Conservation (phyloP, 2,329 filamentous ascomycete species). For the Aspergillus ibericus region DNA sequence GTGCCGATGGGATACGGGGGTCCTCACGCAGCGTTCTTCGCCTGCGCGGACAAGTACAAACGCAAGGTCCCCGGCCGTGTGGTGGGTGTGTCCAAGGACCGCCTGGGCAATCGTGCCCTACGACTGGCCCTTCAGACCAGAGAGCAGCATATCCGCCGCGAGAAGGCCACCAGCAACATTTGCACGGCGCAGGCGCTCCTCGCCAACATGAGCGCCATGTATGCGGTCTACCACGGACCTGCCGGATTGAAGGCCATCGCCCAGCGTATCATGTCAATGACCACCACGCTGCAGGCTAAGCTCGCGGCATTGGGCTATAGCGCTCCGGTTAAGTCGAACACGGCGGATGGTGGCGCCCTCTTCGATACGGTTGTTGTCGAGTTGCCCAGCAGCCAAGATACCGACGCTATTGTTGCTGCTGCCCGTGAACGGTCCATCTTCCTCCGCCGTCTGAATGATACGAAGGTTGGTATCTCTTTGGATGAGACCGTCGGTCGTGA, state of each 20-base stretch:
- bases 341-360: constrained; percentile 57
- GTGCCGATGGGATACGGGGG: constrained; percentile 90
- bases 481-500: constrained; percentile 69
- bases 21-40: constrained; percentile 96
- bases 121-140: constrained; percentile 85
- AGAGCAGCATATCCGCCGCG: constrained; percentile 92
- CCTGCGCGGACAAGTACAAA: constrained; percentile 87
- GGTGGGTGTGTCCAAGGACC: constrained; percentile 88
- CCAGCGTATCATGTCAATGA: constrained; percentile 69
- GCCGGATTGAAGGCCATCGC: constrained; percentile 80
- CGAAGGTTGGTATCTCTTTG: constrained; percentile 70
- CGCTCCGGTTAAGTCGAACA: constrained; percentile 59
- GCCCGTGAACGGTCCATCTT: constrained; percentile 58
- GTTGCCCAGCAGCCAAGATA: constrained; percentile 52
- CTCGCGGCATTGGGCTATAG: constrained; percentile 64
- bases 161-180: constrained; percentile 97
- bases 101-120: constrained; percentile 76
- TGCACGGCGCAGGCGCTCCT: constrained; percentile 92
- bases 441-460: constrained; percentile 61
- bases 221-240: constrained; percentile 91
- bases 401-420: constrained; percentile 53
- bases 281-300: constrained; percentile 67
- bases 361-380: constrained; percentile 82
- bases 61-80: constrained; percentile 89
- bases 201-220: constrained; percentile 95